Conservation (phyloP, 108 stramenopile genomes). For the Skeletonema tropicum region DNA sequence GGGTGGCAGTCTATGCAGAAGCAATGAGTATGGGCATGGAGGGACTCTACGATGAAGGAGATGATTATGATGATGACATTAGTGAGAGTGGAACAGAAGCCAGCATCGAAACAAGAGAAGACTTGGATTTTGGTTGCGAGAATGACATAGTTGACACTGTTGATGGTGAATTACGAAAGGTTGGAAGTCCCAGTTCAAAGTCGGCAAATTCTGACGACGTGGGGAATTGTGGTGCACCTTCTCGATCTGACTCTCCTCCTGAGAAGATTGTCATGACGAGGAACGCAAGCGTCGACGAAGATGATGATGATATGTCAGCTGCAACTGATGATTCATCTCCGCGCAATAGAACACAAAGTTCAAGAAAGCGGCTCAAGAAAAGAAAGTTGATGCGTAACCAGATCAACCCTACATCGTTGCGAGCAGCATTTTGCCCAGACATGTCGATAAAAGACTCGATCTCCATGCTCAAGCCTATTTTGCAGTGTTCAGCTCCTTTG, state of each 20-base stretch:
- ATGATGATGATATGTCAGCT: constrained; percentile 30
- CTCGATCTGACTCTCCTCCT: constrained; percentile 24
- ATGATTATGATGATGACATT: constrained; percentile 36
- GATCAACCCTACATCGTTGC: constrained; percentile 32
- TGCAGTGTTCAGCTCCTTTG: constrained; percentile 62
- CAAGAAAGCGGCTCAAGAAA: constrained; percentile 12
- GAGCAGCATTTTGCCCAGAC: constrained; percentile 48
- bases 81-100: constrained; percentile 41
- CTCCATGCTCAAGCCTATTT: constrained; percentile 54
- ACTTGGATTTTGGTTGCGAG: constrained; percentile 14
- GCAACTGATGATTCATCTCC: constrained; percentile 29
- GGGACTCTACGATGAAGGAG: constrained; percentile 29
- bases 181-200: constrained; percentile 13
- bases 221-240: neutral
- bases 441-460: constrained; percentile 66
- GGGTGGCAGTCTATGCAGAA: constrained; percentile 82
- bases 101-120: constrained; percentile 32
- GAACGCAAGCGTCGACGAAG: constrained; percentile 13
- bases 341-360: neutral
- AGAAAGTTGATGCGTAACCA: neutral
- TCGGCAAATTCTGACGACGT: constrained; percentile 11
- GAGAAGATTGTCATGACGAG: constrained; percentile 48
- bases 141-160: neutral
- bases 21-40: constrained; percentile 66
- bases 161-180: neutral